Evolutionary conservation across 2,329 filamentous ascomycete genomes (phyloP).

Genomic region (Paecilomyces variotii): DNA sequence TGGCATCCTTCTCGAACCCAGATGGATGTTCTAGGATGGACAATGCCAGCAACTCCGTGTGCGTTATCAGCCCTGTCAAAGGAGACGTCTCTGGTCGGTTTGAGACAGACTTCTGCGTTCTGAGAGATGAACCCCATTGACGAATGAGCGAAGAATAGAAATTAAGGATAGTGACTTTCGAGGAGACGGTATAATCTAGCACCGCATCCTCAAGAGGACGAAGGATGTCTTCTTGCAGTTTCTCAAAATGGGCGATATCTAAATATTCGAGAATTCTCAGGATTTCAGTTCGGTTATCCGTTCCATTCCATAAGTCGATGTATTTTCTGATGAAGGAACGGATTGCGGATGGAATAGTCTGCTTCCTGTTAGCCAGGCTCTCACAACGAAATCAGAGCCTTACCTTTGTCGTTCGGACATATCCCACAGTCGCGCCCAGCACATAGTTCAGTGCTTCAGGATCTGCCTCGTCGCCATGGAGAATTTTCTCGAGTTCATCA

Average conservation of each 20-base stretch:
- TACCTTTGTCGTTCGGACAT: constrained; percentile 33
- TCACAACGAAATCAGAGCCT: not conserved
- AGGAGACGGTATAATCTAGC: constrained; percentile 30
- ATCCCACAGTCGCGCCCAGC: constrained; percentile 23
- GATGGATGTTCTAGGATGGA: constrained; percentile 50
- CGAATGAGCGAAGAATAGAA: constrained; percentile 62
- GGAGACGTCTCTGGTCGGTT: constrained; percentile 18
- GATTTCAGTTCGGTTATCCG: constrained; percentile 41
- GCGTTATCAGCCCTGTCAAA: constrained; percentile 41
- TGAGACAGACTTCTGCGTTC: constrained; percentile 17
- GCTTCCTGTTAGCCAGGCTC: constrained; percentile 3
- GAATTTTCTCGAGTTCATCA: constrained; percentile 26
- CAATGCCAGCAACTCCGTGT: constrained; percentile 47
- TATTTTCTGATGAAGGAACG: constrained; percentile 40
- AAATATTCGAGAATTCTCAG: constrained; percentile 26
- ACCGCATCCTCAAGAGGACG: constrained; percentile 33
- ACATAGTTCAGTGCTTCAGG: constrained; percentile 28
- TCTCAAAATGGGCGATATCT: constrained; percentile 21
- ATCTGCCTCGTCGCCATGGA: constrained; percentile 40
- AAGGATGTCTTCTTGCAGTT: constrained; percentile 31
- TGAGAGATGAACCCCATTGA: constrained; percentile 39
- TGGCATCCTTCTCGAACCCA: constrained; percentile 14
- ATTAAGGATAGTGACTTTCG: constrained; percentile 53
- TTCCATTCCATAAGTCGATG: constrained; percentile 56
- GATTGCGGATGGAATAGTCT: constrained; percentile 28